phyloP scores from a whole-genome alignment of 2,329 filamentous ascomycete species.

The Fusarium guadeloupense region DNA sequence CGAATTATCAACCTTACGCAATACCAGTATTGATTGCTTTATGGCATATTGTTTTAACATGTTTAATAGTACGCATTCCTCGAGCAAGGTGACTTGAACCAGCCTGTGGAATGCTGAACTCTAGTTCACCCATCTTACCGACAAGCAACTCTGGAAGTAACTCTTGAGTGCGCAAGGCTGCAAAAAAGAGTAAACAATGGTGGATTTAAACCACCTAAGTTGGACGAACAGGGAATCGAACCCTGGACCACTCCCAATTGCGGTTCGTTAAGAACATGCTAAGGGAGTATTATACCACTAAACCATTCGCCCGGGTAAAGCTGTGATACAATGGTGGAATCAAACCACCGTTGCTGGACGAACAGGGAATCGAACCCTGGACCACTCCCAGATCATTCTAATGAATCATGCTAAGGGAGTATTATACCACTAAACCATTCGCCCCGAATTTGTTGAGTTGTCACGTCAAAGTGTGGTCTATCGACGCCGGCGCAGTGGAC shows the following conservation, averaged over 20 bases:
- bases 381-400: slow-evolving; percentile 18
- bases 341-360: slow-evolving; percentile 32
- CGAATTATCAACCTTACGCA: neutral
- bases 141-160: neutral
- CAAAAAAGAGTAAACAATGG: neutral
- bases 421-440: slow-evolving; percentile 45
- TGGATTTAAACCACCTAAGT: slow-evolving; percentile 24
- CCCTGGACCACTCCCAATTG: slow-evolving; percentile 31
- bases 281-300: slow-evolving; percentile 45
- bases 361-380: slow-evolving; percentile 42
- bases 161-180: neutral
- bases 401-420: slow-evolving; percentile 40
- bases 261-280: slow-evolving; percentile 22
- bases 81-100: too few species aligned
- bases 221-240: slow-evolving; percentile 43
- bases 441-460: slow-evolving; percentile 20
- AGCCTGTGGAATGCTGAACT: neutral
- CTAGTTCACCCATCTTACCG: neutral
- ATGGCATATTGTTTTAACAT: too few species aligned
- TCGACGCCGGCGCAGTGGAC: neutral
- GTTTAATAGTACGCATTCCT: too few species aligned
- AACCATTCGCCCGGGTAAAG: slow-evolving; percentile 38
- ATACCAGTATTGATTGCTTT: too few species aligned
- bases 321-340: slow-evolving; percentile 5
- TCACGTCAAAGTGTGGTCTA: slow-evolving; percentile 1